Conservation (phyloP, 176 grass and related monocot species). For the Thinopyrum elongatum region DNA sequence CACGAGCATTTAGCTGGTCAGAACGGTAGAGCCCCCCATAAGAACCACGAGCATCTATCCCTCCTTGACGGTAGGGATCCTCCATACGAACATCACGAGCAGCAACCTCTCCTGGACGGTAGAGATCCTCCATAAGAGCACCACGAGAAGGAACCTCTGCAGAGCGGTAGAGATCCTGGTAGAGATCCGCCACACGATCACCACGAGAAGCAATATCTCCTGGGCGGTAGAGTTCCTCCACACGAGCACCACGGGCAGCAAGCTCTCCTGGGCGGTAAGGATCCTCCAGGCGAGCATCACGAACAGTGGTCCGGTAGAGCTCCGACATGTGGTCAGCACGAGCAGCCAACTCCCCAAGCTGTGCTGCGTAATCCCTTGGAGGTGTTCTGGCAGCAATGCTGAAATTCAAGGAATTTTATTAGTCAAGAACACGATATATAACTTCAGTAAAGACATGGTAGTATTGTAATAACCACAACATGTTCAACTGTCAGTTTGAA, state of each 20-base stretch:
- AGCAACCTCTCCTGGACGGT: slow-evolving; percentile 32
- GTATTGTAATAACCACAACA: background rate
- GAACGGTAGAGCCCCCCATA: slow-evolving; percentile 26
- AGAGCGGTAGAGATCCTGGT: slow-evolving; percentile 31
- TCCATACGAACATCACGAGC: slow-evolving; percentile 25
- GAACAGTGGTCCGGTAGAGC: slow-evolving; percentile 19
- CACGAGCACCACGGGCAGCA: slow-evolving; percentile 18
- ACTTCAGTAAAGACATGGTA: background rate
- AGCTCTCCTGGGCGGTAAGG: slow-evolving; percentile 30
- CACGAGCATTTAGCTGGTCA: slow-evolving; percentile 6
- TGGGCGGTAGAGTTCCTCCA: slow-evolving; percentile 28
- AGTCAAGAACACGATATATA: background rate
- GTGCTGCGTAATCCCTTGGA: slow-evolving; percentile 37
- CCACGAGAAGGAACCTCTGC: slow-evolving; percentile 8
- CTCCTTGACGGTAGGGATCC: slow-evolving; percentile 27
- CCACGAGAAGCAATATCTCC: background rate
- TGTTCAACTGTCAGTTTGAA: slow-evolving; percentile 7
- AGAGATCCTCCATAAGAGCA: slow-evolving; percentile 29
- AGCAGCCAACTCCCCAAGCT: slow-evolving; percentile 23
- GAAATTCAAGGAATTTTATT: slow-evolving; percentile 29
- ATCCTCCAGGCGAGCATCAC: slow-evolving; percentile 23
- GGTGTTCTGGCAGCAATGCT: slow-evolving; percentile 46
- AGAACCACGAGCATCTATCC: background rate
- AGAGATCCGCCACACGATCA: slow-evolving; percentile 19
- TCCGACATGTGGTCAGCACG: slow-evolving; percentile 28